Percentiles rank a stretch among this genome's conserved stretches.
Conservation (phyloP, 805 yeast genomes). For the Candida koratica region DNA sequence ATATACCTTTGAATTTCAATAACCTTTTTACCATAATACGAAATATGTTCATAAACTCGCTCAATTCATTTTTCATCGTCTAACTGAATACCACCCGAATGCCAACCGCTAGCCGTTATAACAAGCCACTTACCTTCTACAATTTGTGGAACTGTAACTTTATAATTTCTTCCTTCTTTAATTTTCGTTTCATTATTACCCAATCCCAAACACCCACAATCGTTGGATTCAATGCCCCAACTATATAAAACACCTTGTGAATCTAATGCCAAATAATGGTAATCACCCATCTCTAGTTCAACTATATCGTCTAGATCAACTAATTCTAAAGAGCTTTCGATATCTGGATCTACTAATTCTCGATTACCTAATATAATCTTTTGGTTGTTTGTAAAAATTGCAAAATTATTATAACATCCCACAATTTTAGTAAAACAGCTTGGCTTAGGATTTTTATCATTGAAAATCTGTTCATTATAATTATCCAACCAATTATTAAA, state of each 20-base stretch:
- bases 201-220: constrained; percentile 70
- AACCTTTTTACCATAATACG: too few relatives aligned
- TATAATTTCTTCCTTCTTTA: constrained; percentile 20
- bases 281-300: constrained; percentile 65
- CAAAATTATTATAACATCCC: constrained; percentile 53
- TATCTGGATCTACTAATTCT: neutral
- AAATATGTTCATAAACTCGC: too few relatives aligned
- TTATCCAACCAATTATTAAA: constrained; percentile 24
- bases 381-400: constrained; percentile 50
- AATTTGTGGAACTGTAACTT: constrained; percentile 7
- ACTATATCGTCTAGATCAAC: constrained; percentile 33
- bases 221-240: constrained; percentile 65
- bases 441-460: constrained; percentile 4
- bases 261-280: constrained; percentile 63
- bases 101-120: constrained; percentile 79
- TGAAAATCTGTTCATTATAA: constrained; percentile 21
- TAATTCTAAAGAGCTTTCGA: constrained; percentile 35
- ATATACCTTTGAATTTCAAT: too few relatives aligned
- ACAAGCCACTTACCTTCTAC: constrained; percentile 48
- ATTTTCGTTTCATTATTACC: constrained; percentile 24
- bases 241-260: constrained; percentile 52
- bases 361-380: constrained; percentile 39
- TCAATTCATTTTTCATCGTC: neutral
- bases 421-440: constrained; percentile 43
- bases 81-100: constrained; percentile 54